Conservation (phyloP, 2,329 filamentous ascomycete species). For the Pseudogymnoascus sp. region DNA sequence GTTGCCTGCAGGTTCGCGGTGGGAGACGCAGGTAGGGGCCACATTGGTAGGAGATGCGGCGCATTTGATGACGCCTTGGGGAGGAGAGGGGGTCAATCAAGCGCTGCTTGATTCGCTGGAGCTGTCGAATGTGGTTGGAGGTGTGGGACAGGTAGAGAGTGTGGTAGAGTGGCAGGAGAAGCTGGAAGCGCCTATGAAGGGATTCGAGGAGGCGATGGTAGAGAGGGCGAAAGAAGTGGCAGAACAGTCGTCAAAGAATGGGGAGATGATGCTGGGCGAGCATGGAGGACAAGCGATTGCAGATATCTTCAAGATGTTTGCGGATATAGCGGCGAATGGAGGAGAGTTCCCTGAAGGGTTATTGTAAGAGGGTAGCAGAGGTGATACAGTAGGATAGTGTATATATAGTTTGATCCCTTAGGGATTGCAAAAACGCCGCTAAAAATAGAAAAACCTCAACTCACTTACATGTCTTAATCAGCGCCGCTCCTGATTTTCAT, state of each 20-base stretch:
- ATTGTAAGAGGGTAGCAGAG: neutral
- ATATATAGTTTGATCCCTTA: neutral
- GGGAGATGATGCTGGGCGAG: slow-evolving; percentile 17
- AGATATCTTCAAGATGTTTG: slow-evolving; percentile 1
- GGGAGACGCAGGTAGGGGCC: slow-evolving; percentile 29
- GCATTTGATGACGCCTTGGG: slow-evolving; percentile 42
- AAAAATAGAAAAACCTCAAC: neutral
- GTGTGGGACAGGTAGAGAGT: slow-evolving; percentile 21
- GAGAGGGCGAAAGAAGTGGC: slow-evolving; percentile 14
- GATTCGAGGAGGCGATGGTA: slow-evolving; percentile 25
- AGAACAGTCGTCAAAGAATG: slow-evolving; percentile 14
- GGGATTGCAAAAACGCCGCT: neutral
- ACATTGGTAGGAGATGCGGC: slow-evolving; percentile 47
- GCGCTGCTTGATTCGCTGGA: slow-evolving; percentile 37
- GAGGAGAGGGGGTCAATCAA: slow-evolving; percentile 38
- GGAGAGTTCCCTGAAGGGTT: neutral
- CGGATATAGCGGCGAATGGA: neutral
- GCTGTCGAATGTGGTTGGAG: slow-evolving; percentile 39
- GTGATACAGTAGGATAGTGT: neutral
- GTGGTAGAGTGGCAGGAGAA: slow-evolving; percentile 17
- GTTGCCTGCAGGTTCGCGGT: slow-evolving; percentile 19
- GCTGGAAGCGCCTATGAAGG: slow-evolving; percentile 20
- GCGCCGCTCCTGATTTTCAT: too few relatives aligned
- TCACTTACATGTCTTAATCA: neutral
- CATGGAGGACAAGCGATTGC: neutral